A percentile compares a stretch with the other conserved stretches of the same genome.
Evolutionary conservation across 1,284 basidiomycete genomes (phyloP).

Genomic region (Rhodotorula sp.): DNA sequence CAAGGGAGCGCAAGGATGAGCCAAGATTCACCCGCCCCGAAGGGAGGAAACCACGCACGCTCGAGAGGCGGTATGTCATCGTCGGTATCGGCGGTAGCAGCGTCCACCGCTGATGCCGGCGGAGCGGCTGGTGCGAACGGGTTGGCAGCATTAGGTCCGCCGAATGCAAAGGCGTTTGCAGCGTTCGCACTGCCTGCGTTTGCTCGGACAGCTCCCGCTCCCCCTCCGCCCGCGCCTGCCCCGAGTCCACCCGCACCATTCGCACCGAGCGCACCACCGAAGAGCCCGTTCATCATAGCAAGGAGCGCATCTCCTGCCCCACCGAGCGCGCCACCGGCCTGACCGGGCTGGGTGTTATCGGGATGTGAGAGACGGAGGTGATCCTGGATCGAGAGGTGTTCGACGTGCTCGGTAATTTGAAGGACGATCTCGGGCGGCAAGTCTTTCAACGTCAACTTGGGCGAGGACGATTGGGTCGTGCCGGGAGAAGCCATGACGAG

Average conservation of each 20-base stretch:
- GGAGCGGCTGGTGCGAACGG: neutral
- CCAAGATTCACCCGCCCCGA: neutral
- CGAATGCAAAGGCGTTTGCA: neutral
- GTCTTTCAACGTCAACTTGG: slow-evolving; percentile 8
- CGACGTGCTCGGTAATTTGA: slow-evolving; percentile 30
- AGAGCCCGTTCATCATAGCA: neutral
- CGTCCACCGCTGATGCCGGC: too few relatives aligned
- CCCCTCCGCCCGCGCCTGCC: neutral
- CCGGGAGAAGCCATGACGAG: neutral
- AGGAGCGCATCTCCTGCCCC: neutral
- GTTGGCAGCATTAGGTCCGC: neutral
- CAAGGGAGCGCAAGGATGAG: neutral
- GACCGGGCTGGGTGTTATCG: neutral
- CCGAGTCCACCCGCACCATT: neutral
- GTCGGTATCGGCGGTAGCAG: neutral
- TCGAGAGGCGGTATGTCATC: slow-evolving; percentile 26
- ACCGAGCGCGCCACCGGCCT: neutral
- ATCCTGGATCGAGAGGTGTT: neutral
- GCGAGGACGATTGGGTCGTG: neutral
- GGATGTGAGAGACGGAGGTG: neutral
- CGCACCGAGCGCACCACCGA: too few relatives aligned
- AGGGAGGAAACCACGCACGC: neutral
- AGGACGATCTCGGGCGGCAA: slow-evolving; percentile 34
- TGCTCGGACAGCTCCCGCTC: neutral
- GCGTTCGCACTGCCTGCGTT: neutral